A percentile compares a stretch with the other conserved stretches of the same genome.
These are phyloP conservation scores for Helminthosporium solani DNA, from an alignment of 2,329 filamentous ascomycete species.

Conservation along the genomic window DNA sequence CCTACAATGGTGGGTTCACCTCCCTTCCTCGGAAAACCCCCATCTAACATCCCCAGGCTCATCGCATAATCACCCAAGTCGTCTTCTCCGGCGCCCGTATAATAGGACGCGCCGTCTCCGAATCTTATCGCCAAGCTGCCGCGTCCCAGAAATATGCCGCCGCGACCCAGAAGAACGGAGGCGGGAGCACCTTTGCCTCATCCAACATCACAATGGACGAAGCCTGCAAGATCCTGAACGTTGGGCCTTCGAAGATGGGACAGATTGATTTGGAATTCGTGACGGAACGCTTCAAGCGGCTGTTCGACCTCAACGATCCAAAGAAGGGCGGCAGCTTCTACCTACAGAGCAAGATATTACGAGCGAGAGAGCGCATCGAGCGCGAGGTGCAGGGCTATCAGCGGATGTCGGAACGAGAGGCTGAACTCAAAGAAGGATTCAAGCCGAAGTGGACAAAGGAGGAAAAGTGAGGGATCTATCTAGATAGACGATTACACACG, in stretches of 20 bases:
- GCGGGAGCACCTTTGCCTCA: slow-evolving; percentile 56
- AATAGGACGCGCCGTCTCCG: slow-evolving; percentile 85
- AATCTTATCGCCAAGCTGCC: slow-evolving; percentile 93
- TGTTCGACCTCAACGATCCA: slow-evolving; percentile 94
- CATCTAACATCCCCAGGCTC: slow-evolving; percentile 62
- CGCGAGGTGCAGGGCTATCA: slow-evolving; percentile 73
- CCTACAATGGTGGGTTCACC: slow-evolving; percentile 28
- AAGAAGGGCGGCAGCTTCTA: slow-evolving; percentile 97
- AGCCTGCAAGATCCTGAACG: slow-evolving; percentile 95
- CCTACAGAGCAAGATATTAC: slow-evolving; percentile 91
- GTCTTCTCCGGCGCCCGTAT: slow-evolving; percentile 88
- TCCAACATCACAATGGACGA: slow-evolving; percentile 89
- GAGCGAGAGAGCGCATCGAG: slow-evolving; percentile 90
- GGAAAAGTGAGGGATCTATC: slow-evolving; percentile 44
- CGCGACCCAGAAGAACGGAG: slow-evolving; percentile 64
- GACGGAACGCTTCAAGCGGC: slow-evolving; percentile 83
- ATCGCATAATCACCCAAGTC: slow-evolving; percentile 92
- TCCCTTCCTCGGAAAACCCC: not conserved
- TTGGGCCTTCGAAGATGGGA: slow-evolving; percentile 80
- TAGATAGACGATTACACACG: not conserved
- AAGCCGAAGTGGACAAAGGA: slow-evolving; percentile 93
- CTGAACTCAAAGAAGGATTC: slow-evolving; percentile 81
- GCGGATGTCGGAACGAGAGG: slow-evolving; percentile 71
- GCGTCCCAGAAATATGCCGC: slow-evolving; percentile 81
- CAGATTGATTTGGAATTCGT: slow-evolving; percentile 77